phyloP scores from a whole-genome alignment of 2,329 filamentous ascomycete genomes.

The Pezizomycotina sp. region DNA sequence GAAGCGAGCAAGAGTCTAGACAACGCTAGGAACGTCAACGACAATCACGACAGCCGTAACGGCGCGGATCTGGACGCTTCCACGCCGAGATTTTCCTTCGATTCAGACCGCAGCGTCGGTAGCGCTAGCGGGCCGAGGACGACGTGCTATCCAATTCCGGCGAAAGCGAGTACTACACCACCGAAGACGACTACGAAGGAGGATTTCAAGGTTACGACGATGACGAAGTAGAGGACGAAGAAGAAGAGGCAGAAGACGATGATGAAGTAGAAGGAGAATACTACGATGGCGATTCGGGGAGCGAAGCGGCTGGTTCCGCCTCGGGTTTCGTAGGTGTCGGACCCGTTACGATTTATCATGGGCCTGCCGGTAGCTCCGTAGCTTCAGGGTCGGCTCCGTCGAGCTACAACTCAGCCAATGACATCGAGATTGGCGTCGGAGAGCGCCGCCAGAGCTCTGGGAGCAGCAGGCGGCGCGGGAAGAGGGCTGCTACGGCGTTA shows the following conservation, averaged over 20 bases:
- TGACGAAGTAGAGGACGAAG: neutral
- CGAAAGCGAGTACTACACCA: conserved; percentile 9
- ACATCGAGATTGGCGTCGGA: conserved; percentile 7
- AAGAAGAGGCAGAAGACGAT: conserved; percentile 3
- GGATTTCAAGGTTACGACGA: conserved; percentile 1
- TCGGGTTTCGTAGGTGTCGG: neutral
- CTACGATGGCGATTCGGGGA: conserved; percentile 10
- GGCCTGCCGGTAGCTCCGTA: neutral
- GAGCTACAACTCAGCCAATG: conserved; percentile 1
- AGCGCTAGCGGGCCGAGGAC: neutral
- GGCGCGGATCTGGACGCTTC: conserved; percentile 14
- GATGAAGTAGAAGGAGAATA: conserved; percentile 11
- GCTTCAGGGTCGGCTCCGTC: neutral
- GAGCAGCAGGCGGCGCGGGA: too few species aligned
- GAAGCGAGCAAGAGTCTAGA: too few species aligned
- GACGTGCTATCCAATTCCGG: neutral
- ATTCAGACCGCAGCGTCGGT: neutral
- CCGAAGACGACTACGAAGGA: conserved; percentile 7
- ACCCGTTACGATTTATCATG: too few species aligned
- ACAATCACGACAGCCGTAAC: conserved; percentile 12
- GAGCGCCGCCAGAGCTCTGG: neutral
- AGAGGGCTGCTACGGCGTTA: too few species aligned
- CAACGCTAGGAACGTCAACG: too few species aligned
- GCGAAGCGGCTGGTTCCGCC: neutral
- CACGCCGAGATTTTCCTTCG: neutral